Conservation (phyloP, 768 basidiomycete genomes). For the Pholiota conissans region DNA sequence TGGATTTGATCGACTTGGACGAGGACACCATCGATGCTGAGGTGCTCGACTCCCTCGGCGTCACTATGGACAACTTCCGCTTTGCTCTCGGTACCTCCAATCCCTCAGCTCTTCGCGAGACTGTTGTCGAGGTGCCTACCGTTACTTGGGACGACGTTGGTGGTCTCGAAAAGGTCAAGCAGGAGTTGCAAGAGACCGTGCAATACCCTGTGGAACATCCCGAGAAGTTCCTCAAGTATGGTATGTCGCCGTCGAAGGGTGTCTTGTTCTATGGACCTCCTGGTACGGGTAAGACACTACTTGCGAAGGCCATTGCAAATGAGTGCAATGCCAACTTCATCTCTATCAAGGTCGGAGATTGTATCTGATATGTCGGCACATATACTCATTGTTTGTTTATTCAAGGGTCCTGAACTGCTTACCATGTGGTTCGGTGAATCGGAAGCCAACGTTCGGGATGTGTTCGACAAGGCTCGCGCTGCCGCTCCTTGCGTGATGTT, state of each 20-base stretch:
- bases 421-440: constrained; percentile 99
- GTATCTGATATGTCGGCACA: neutral
- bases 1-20: constrained; percentile 95
- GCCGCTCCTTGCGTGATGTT: constrained; percentile 99
- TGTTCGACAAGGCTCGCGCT: constrained; percentile 99
- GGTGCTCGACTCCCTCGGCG: constrained; percentile 96
- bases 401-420: constrained; percentile 89
- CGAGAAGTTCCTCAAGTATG: constrained; percentile 99
- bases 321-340: constrained; percentile 99
- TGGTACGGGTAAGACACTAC: constrained; percentile 98
- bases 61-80: constrained; percentile 99
- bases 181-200: constrained; percentile 97
- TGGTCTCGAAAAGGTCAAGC: constrained; percentile 99
- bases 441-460: constrained; percentile 98
- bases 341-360: constrained; percentile 79
- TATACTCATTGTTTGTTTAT: constrained; percentile 5
- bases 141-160: constrained; percentile 99
- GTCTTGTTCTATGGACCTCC: constrained; percentile 99
- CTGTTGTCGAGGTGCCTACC: constrained; percentile 98
- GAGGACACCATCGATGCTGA: constrained; percentile 99
- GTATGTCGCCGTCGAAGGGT: constrained; percentile 99
- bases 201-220: constrained; percentile 99
- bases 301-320: constrained; percentile 99
- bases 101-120: constrained; percentile 98
- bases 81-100: constrained; percentile 97